Base-by-base conservation (phyloP, 208 protist genomes). In the Leishmania martiniquensis region DNA sequence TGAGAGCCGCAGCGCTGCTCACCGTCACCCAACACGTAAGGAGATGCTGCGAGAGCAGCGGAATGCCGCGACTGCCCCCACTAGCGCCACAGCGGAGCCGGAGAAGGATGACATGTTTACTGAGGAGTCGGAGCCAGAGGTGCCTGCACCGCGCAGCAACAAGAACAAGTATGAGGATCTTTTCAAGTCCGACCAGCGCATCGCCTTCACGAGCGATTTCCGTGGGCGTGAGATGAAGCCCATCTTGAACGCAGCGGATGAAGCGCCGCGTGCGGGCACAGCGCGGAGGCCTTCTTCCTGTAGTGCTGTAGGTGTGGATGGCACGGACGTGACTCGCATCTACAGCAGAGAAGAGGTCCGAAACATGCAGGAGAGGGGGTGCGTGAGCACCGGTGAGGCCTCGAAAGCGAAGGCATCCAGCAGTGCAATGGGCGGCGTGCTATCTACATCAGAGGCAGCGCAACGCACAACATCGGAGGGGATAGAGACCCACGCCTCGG, bases 181-280 rank as follows among this genome's bases (percentile, higher is more conserved):
- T 37, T 79, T 87, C 78, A 82, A 86, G 78, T 49, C 75, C 2
- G 75, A 79, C 13, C 75, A 92, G 72, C 79, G 81, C 20, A 82
- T 94, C 17, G 75, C 81, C 49, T 93, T 95, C 65, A 91, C 84
- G 34, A 94, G 82, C 77, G 88, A 83, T 49, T 95, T 95, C 76
- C 52, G 82, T 52, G 78, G 83, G 44, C 62, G 52, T 1, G 71
- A 88, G 52, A 84, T 72, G 70, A 82, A 70, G 78, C 72, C 84
- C 5, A 81, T 81, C 42, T 57, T 80, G 34, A 54, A 72, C 3
- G 69, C 82, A 15, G 65, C 69, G 32, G 22, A 37, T 20, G 70
- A 52, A 10, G 78, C n/a, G 42, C 9, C 45, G 57, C 72, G 15
- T 25, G 20, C 42, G n/a, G 70, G 34, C 22, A 32, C 52, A 47